Evolutionary conservation across 2,329 filamentous ascomycete species (phyloP), one percentile per base, ranked within the genome.

Genomic region (Diaporthe citrichinensis): DNA sequence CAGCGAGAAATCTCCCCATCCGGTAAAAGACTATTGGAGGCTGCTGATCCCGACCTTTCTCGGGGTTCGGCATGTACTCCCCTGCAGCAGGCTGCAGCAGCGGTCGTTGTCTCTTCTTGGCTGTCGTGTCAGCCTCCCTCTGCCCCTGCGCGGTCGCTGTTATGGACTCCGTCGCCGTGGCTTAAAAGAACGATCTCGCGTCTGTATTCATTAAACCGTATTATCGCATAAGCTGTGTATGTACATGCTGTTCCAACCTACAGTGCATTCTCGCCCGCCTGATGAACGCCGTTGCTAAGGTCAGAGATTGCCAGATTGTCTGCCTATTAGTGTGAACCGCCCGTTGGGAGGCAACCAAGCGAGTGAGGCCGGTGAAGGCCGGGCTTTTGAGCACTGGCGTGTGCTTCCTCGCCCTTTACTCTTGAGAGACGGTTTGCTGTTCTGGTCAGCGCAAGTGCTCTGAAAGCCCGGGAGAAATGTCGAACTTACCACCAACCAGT

Each of bases 401-500:
- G 31, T 17, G 46, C 49, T 44, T 28, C 20, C 41, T 39, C 31
- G 34, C 49, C 49, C 34, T 34, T 23, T 84, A 86, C 36, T 86
- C 84, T 78, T 85, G 84, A 58, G 82, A 82, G 68, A 86, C 84
- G 57, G 84, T 86, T 85, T 85, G 84, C 84, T 86, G 76, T 75
- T 69, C 20, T 46, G 36, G 69, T 46, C 73, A 57, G 46, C 59
- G 74, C 80, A 67, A 79, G 78, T 71, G 20, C 23, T 6, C 5
- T 15, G 55, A 9, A 34, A 4, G 39, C 9, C 7, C 31, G 34
- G 51, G n/a, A 41, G n/a, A 31, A 8, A 12, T 41, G 12, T 9
- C 34, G 6, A 72, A 88, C 89, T 85, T 86, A 96, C 94, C 89
- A 97, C 95, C 83, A 99, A 88, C 97, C 97, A 99, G 85, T 99